Conservation (phyloP, 805 yeast species). For the Pichia nanzhaoensis region DNA sequence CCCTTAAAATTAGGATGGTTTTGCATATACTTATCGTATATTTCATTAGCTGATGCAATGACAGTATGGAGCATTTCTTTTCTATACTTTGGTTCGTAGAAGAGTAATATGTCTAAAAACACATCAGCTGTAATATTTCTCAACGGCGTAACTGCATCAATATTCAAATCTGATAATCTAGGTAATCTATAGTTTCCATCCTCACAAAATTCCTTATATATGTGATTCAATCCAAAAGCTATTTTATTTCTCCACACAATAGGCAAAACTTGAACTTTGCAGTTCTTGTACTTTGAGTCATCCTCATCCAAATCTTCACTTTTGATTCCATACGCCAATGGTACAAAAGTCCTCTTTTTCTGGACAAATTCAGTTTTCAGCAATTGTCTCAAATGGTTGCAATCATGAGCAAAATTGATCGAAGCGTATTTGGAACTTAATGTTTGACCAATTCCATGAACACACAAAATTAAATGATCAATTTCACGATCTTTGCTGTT, state of each 20-base stretch:
- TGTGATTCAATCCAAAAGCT: constrained; percentile 47
- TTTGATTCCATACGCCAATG: constrained; percentile 28
- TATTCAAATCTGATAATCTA: constrained; percentile 61
- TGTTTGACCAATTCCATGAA: constrained; percentile 93
- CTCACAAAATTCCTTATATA: constrained; percentile 30
- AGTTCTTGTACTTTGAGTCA: constrained; percentile 31
- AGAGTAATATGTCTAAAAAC: constrained; percentile 72
- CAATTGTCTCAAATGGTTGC: constrained; percentile 56
- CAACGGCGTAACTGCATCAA: constrained; percentile 70
- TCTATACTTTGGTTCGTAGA: constrained; percentile 65
- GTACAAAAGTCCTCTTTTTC: constrained; percentile 34
- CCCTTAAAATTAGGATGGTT: constrained; percentile 74
- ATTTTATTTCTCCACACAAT: constrained; percentile 85
- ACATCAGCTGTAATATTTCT: constrained; percentile 82
- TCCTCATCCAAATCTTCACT: constrained; percentile 24
- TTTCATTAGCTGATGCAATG: constrained; percentile 52
- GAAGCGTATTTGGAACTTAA: constrained; percentile 72
- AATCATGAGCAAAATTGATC: constrained; percentile 81
- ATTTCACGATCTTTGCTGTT: constrained; percentile 36
- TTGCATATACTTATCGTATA: constrained; percentile 50
- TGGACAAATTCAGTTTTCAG: constrained; percentile 43
- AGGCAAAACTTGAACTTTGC: constrained; percentile 77
- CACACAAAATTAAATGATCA: constrained; percentile 65
- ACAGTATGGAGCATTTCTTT: constrained; percentile 58
- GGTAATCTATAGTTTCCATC: constrained; percentile 46